A percentile compares a stretch with the other conserved stretches of the same genome.
phyloP scores from a whole-genome alignment of 257 asterid genomes.

The Gentiana dahurica region DNA sequence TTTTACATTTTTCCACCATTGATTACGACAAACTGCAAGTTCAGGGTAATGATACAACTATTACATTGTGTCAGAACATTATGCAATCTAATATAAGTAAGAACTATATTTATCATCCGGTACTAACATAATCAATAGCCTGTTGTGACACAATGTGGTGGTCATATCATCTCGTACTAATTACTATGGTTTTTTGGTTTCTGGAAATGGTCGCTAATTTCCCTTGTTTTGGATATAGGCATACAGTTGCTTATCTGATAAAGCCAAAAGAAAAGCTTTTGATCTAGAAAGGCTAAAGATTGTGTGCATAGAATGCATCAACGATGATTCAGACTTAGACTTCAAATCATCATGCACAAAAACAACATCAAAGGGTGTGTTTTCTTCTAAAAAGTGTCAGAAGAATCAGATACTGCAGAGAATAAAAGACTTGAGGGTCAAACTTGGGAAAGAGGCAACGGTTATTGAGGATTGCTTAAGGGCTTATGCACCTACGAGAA shows the following conservation, averaged over 20 bases:
- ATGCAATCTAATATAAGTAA: too few species aligned
- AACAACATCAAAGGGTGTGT: constrained; percentile 4
- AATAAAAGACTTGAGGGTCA: constrained; percentile 33
- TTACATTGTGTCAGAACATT: too few species aligned
- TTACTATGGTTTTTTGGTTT: too few species aligned
- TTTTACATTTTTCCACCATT: neutral
- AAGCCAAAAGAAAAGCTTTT: constrained; percentile 32
- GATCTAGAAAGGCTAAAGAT: constrained; percentile 28
- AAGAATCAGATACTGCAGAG: constrained; percentile 13
- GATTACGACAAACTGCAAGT: too few species aligned
- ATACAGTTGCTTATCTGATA: constrained; percentile 48
- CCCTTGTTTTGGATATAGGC: constrained; percentile 32
- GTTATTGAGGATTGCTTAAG: constrained; percentile 49
- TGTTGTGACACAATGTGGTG: too few species aligned
- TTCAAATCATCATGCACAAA: constrained; percentile 7
- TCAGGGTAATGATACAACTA: too few species aligned
- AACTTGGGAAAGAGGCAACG: constrained; percentile 35
- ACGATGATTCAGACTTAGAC: neutral
- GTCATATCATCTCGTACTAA: too few species aligned
- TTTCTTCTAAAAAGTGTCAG: constrained; percentile 17
- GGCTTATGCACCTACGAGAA: constrained; percentile 27
- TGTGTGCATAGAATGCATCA: constrained; percentile 34
- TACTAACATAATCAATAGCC: too few species aligned
- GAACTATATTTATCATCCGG: too few species aligned
- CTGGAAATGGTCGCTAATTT: too few species aligned